Base-by-base conservation (phyloP, 768 basidiomycete genomes). In the Podaxis sp. region DNA sequence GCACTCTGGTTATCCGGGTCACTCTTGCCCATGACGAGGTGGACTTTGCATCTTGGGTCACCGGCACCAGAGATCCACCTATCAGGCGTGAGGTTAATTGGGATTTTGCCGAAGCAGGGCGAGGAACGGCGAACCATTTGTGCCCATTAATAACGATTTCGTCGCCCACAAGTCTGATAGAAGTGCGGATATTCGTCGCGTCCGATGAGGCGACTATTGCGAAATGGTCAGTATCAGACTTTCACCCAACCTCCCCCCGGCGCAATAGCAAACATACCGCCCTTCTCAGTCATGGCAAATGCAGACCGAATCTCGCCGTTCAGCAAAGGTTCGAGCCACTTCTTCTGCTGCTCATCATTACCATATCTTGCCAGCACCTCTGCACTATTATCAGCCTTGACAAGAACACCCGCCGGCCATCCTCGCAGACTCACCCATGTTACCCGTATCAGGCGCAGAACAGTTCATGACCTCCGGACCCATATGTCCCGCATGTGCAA, bases 11-110 rank as follows among this genome's bases (percentile, higher is more conserved):
- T 95, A 56, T 78, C 79, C 5, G 95, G 89, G 73, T 98, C 94
- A 63, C 91, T 94, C 78, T 93, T 92, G 55, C 95, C 96, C 81
- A 99, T 89, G 44, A 98, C 91, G 53, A 99, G 86, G 70, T 99
- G 96, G 10, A 98, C 66, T 60, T 84, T 86, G 62, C 89, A 90
- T 62, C 95, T 82, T 48, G 94, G 94, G 72, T 98, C 95, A 16
- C 95, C 95, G 5, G 95, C 96, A 53, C 95, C 95, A 28, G 93
- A 95, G 71, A 98, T 98, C 90, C 92, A 98, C 93, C 90, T 95
- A 61, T 9, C 48, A 27, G 16, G 42, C 16, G 14, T 18, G 42
- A 2, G 18, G 14, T 32, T 9, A 44, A 44, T 5, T 1, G 7
- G 16, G 1, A 14, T 16, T 44, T 16, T 21, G 16, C 9, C 0